phyloP scores from a whole-genome alignment of 2,329 filamentous ascomycete species.

The Trichoderma guizhouense region DNA sequence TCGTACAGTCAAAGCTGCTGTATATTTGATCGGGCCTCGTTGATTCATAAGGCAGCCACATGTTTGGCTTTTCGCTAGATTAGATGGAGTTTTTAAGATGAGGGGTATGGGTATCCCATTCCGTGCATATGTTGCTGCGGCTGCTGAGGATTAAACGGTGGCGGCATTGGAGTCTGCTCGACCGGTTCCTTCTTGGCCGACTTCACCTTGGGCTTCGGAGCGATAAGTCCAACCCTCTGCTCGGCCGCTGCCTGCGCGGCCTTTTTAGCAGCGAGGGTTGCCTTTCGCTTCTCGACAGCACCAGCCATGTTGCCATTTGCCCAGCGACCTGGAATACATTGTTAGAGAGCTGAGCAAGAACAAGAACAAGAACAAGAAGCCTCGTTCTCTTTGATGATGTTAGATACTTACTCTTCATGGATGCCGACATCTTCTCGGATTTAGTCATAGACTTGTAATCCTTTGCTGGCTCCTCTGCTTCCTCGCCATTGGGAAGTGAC shows the following conservation, averaged over 20 bases:
- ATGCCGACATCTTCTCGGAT: constrained; percentile 63
- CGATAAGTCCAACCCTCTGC: constrained; percentile 34
- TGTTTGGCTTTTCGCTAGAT: neutral
- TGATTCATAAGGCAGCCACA: neutral
- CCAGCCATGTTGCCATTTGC: constrained; percentile 58
- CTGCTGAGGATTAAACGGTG: constrained; percentile 19
- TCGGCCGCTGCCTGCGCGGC: constrained; percentile 43
- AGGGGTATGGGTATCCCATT: constrained; percentile 29
- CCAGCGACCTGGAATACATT: constrained; percentile 48
- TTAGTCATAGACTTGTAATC: constrained; percentile 61
- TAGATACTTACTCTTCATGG: constrained; percentile 56
- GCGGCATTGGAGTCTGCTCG: constrained; percentile 25
- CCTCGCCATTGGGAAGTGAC: constrained; percentile 24
- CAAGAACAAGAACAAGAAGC: neutral
- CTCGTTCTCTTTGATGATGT: neutral
- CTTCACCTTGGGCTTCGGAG: constrained; percentile 39
- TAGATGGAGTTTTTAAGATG: constrained; percentile 8
- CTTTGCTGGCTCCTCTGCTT: constrained; percentile 44
- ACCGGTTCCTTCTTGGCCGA: constrained; percentile 33
- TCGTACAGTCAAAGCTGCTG: neutral
- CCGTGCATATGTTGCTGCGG: constrained; percentile 30
- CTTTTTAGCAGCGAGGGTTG: constrained; percentile 59
- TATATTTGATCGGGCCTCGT: neutral
- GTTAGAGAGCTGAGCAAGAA: constrained; percentile 27
- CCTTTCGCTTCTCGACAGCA: constrained; percentile 59